These are phyloP conservation scores for Coprinellus micaceus DNA, from an alignment of 768 basidiomycete species.

Conservation along the genomic window DNA sequence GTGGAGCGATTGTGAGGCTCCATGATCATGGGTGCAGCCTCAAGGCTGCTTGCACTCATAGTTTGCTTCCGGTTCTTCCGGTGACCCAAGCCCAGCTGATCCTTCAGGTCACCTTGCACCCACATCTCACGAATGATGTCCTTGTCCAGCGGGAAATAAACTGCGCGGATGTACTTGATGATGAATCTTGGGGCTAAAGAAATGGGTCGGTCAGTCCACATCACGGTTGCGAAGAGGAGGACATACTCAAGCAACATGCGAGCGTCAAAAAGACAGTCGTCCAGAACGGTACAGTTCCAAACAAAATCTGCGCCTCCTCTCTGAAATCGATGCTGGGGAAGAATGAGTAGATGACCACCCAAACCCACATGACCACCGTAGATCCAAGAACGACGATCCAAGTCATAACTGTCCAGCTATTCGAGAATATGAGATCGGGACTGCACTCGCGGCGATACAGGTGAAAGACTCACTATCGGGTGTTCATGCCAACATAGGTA, in stretches of 20 bases:
- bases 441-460: conserved; percentile 5
- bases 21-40: conserved; percentile 70
- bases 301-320: conserved; percentile 69
- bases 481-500: conserved; percentile 85
- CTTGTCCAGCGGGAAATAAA: conserved; percentile 79
- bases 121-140: conserved; percentile 92
- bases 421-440: conserved; percentile 16
- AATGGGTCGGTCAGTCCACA: background rate
- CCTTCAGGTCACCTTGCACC: conserved; percentile 80
- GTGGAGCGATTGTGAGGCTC: conserved; percentile 59
- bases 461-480: conserved; percentile 69
- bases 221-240: conserved; percentile 4
- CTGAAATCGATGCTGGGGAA: conserved; percentile 70
- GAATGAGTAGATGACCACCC: conserved; percentile 86
- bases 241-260: conserved; percentile 65
- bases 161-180: conserved; percentile 63
- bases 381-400: conserved; percentile 82
- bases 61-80: conserved; percentile 46
- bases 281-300: conserved; percentile 83
- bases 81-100: conserved; percentile 68
- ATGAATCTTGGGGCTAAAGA: conserved; percentile 74
- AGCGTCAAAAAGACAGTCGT: conserved; percentile 67
- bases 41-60: conserved; percentile 36
- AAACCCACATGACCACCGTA: conserved; percentile 76
- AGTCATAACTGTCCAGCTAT: conserved; percentile 79